Evolutionary conservation across 1,284 basidiomycete species (phyloP), one percentile per base, ranked within the genome.

Genomic region (Leccinum insolens): DNA sequence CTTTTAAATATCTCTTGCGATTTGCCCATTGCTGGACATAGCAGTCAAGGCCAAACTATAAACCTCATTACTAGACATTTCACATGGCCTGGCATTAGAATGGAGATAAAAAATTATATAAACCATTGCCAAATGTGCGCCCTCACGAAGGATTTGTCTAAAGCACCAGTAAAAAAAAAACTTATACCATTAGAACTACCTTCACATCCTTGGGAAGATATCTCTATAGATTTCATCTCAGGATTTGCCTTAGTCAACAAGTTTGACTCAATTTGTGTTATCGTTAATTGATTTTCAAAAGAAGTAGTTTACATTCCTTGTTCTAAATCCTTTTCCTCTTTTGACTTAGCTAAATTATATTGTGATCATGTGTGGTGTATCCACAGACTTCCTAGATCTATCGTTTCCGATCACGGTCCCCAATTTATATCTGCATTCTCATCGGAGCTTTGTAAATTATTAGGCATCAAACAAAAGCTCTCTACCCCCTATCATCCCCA

Each of bases 1-100:
- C 17, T 44, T 1, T 17, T 44, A 9, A 9, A 44, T 44, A 44
- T 44, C 8, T 17, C 44, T 17, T 17, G n/a, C 2, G 0, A 44
- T 8, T 44, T 8, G 1, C 41, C 15, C 2, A 44, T 44, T 8
- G 15, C 41, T 7, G 20, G 49, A 20, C 49, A 55, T 12, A 5
- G 1, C 5, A 11, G 52, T 7, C 20, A 55, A 14, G 52, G 52
- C 0, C 0, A 1, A 3, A 55, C 52, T 0, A 2, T 55, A 6
- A 55, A 55, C 7, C 22, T 55, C 6, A 55, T 55, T 14, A 22
- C 52, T 6, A 6, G 20, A 14, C 3, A 22, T 14, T 55, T 55
- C 14, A 55, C 11, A 12, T 55, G 52, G 52, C 20, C 52, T 0
- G 52, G 52, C 11, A 34, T 34, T 34, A 34, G 31, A 34, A 34